Conservation (phyloP, 495 filamentous ascomycete species). For the Penicillium goetzii region DNA sequence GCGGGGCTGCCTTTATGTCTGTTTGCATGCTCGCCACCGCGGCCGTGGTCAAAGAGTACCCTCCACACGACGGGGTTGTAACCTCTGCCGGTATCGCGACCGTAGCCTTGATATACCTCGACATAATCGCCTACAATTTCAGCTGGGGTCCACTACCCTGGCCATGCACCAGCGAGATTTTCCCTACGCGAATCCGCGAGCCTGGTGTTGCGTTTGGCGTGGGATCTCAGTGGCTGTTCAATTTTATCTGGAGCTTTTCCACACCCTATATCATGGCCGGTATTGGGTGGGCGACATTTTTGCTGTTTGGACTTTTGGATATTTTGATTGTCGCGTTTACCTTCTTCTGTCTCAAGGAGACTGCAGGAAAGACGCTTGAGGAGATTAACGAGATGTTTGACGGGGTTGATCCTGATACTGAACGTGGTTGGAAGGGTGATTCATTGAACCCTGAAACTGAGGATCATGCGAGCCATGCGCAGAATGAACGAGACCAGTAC, state of each 20-base stretch:
- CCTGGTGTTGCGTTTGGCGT: slow-evolving; percentile 51
- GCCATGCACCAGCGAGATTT: slow-evolving; percentile 50
- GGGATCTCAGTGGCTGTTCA: slow-evolving; percentile 57
- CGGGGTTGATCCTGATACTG: slow-evolving; percentile 21
- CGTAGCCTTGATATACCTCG: slow-evolving; percentile 54
- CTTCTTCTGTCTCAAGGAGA: slow-evolving; percentile 59
- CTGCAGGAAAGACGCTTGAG: slow-evolving; percentile 72
- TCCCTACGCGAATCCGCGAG: slow-evolving; percentile 54
- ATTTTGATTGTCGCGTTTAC: slow-evolving; percentile 46
- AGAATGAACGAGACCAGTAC: background rate
- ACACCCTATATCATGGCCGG: slow-evolving; percentile 56
- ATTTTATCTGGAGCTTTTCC: slow-evolving; percentile 55
- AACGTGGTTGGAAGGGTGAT: slow-evolving; percentile 27
- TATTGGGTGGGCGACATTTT: slow-evolving; percentile 55
- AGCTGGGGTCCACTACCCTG: slow-evolving; percentile 46
- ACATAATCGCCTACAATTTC: slow-evolving; percentile 50
- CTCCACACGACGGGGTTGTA: slow-evolving; percentile 41
- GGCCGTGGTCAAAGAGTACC: slow-evolving; percentile 56
- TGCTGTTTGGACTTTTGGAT: slow-evolving; percentile 51
- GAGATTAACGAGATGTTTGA: slow-evolving; percentile 68
- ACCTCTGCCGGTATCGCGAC: slow-evolving; percentile 47
- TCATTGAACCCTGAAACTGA: slow-evolving; percentile 4
- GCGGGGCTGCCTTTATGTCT: slow-evolving; percentile 55
- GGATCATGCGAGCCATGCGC: slow-evolving; percentile 4
- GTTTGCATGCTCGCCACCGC: slow-evolving; percentile 60